Percentiles rank a stretch among this genome's conserved stretches.
phyloP scores from a whole-genome alignment of 2,329 filamentous ascomycete species.

The Diaporthe vexans region DNA sequence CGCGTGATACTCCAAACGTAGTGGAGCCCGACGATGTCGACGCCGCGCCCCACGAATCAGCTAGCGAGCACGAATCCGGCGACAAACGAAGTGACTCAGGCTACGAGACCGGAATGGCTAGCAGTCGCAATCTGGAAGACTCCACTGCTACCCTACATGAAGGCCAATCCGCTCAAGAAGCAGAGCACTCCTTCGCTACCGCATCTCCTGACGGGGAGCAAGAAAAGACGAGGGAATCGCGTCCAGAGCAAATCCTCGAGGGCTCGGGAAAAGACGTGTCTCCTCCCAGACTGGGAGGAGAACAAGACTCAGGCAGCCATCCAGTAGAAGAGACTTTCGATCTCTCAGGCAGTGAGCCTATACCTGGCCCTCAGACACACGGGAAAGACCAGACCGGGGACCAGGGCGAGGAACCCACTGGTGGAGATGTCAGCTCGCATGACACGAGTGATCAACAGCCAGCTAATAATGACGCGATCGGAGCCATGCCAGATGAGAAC shows the following conservation, averaged over 20 bases:
- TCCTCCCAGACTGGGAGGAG: constrained; percentile 25
- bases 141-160: constrained; percentile 8
- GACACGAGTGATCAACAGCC: neutral
- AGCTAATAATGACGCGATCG: neutral
- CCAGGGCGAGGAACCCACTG: neutral
- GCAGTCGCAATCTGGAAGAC: constrained; percentile 15
- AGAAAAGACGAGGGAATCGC: neutral
- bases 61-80: neutral
- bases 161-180: neutral
- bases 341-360: constrained; percentile 39
- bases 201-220: neutral
- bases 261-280: constrained; percentile 27
- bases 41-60: neutral
- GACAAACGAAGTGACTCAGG: constrained; percentile 25
- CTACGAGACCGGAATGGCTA: constrained; percentile 24
- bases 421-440: neutral
- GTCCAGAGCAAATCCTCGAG: constrained; percentile 17
- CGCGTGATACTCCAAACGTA: neutral
- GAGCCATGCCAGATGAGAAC: neutral
- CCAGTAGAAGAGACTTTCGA: constrained; percentile 36
- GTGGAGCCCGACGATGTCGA: neutral
- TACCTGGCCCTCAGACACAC: constrained; percentile 43
- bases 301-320: constrained; percentile 22
- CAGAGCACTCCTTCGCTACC: neutral
- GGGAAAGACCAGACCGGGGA: constrained; percentile 27